Evolutionary conservation across 2,329 filamentous ascomycete species (phyloP).

Genomic region (Leptographium galeiforme): DNA sequence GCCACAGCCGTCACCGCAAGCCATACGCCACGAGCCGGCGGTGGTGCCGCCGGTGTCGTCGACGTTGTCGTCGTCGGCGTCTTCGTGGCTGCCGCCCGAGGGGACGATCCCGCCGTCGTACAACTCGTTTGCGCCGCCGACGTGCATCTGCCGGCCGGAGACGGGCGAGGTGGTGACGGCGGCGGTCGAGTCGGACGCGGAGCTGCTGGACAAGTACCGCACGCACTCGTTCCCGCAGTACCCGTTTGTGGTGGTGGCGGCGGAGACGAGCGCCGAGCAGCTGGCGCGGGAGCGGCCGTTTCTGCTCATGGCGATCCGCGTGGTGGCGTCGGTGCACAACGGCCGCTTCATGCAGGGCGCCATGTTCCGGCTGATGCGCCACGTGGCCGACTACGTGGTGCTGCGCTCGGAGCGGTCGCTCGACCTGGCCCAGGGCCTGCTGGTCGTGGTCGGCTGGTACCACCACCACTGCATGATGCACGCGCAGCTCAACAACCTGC

Average conservation of each 20-base stretch:
- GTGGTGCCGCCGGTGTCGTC: background rate
- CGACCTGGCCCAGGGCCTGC: conserved; percentile 33
- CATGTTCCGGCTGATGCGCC: conserved; percentile 31
- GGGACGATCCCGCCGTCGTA: conserved; percentile 17
- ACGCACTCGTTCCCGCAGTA: conserved; percentile 27
- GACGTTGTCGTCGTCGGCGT: too few species aligned
- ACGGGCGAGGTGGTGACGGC: conserved; percentile 22
- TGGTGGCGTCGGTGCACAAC: conserved; percentile 34
- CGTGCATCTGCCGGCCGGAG: conserved; percentile 33
- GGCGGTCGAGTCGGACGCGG: conserved; percentile 32
- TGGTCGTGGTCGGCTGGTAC: conserved; percentile 37
- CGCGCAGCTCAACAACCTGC: conserved; percentile 35
- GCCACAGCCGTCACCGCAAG: background rate
- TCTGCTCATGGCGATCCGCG: conserved; percentile 33
- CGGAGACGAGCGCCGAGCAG: conserved; percentile 20
- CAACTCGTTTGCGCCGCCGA: conserved; percentile 30
- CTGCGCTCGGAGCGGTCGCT: conserved; percentile 35
- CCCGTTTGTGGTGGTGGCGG: conserved; percentile 33
- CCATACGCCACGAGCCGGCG: background rate
- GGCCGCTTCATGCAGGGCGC: conserved; percentile 34
- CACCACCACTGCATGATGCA: conserved; percentile 42
- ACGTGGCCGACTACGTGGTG: conserved; percentile 34
- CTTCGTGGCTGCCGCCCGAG: background rate
- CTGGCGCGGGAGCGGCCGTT: conserved; percentile 30
- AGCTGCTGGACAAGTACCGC: conserved; percentile 30